Evolutionary conservation across 1,284 basidiomycete species (phyloP).

Genomic region (Cryptococcus sp.): DNA sequence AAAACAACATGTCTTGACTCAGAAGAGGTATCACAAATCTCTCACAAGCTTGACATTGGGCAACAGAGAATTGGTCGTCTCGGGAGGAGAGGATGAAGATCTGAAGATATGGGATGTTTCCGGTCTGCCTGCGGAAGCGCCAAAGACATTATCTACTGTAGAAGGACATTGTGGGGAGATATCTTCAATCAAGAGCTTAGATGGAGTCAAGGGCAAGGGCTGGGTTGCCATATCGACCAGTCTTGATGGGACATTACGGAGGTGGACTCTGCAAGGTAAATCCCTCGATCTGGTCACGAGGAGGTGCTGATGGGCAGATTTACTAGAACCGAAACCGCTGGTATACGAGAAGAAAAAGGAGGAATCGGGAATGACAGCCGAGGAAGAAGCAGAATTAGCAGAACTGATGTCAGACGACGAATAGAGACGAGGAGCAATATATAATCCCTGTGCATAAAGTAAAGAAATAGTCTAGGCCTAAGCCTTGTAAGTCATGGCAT

Average conservation of each 20-base stretch:
- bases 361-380: conserved; percentile 38
- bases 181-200: conserved; percentile 66
- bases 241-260: conserved; percentile 76
- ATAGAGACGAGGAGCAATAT: background rate
- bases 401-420: conserved; percentile 64
- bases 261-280: conserved; percentile 71
- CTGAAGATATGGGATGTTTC: conserved; percentile 60
- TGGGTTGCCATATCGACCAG: conserved; percentile 72
- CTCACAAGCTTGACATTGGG: conserved; percentile 17
- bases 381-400: conserved; percentile 59
- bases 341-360: conserved; percentile 20
- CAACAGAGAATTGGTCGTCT: conserved; percentile 57
- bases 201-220: conserved; percentile 55
- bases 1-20: conserved; percentile 21
- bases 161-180: conserved; percentile 87
- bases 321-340: conserved; percentile 33
- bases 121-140: background rate
- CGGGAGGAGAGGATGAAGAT: conserved; percentile 69
- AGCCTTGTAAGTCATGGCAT: conserved; percentile 55
- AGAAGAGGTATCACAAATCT: conserved; percentile 59
- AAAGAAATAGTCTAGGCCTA: conserved; percentile 2
- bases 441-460: conserved; percentile 1
- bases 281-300: background rate
- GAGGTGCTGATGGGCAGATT: conserved; percentile 17
- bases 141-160: conserved; percentile 55